These are phyloP conservation scores for Sugiyamaella valdiviana DNA, from an alignment of 805 yeast species.

Conservation along the genomic window DNA sequence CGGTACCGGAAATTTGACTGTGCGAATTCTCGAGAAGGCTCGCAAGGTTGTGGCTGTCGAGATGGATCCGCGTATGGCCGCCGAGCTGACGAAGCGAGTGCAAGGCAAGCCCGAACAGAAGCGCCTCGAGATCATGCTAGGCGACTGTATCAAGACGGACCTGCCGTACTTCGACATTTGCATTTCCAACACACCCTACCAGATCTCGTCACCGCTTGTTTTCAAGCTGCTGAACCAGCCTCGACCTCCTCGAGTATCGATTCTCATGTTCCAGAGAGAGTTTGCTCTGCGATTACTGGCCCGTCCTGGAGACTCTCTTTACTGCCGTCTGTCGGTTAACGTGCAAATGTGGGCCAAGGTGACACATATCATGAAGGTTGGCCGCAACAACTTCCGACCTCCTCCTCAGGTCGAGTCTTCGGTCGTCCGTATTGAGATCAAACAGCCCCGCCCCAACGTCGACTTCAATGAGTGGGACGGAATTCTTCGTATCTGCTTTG, in stretches of 20 bases:
- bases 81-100: conserved; percentile 93
- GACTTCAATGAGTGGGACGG: conserved; percentile 98
- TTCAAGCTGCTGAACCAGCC: conserved; percentile 88
- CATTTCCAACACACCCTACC: conserved; percentile 96
- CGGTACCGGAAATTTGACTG: conserved; percentile 97
- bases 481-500: conserved; percentile 80
- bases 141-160: conserved; percentile 94
- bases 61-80: conserved; percentile 99
- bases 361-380: conserved; percentile 97
- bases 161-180: conserved; percentile 93
- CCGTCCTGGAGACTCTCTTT: conserved; percentile 90
- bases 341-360: conserved; percentile 99
- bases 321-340: conserved; percentile 90
- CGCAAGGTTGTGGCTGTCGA: conserved; percentile 93
- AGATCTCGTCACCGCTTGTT: conserved; percentile 92
- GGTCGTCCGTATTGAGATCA: conserved; percentile 89
- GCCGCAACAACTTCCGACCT: conserved; percentile 92
- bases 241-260: conserved; percentile 88
- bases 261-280: conserved; percentile 96
- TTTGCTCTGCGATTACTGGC: conserved; percentile 91
- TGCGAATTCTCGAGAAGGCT: conserved; percentile 85
- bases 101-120: conserved; percentile 94
- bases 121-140: conserved; percentile 83
- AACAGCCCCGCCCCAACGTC: conserved; percentile 86
- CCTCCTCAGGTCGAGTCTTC: conserved; percentile 98